phyloP scores from a whole-genome alignment of 2,329 filamentous ascomycete species.

The Bipolaris gigantea region DNA sequence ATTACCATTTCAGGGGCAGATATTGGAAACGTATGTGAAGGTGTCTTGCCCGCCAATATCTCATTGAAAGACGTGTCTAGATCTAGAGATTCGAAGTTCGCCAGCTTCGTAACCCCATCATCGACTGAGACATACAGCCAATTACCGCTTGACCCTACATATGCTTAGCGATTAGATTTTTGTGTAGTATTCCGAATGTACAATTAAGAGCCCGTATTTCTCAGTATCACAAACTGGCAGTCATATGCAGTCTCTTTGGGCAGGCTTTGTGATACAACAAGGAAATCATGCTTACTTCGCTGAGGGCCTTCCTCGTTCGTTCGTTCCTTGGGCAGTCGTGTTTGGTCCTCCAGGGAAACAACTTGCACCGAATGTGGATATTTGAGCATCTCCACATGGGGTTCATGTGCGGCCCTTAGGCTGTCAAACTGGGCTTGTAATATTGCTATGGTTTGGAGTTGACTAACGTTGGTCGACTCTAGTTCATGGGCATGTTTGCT shows the following conservation, averaged over 20 bases:
- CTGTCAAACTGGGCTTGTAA: conserved; percentile 42
- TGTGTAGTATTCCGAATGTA: conserved; percentile 8
- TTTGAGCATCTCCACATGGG: conserved; percentile 42
- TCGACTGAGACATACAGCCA: conserved; percentile 27
- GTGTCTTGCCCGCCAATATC: conserved; percentile 30
- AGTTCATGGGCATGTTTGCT: conserved; percentile 32
- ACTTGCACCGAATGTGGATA: conserved; percentile 47
- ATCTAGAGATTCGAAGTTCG: conserved; percentile 25
- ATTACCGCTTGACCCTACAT: conserved; percentile 35
- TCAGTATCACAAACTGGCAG: background rate
- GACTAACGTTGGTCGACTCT: conserved; percentile 34
- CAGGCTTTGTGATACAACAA: conserved; percentile 1
- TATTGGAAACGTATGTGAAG: conserved; percentile 21
- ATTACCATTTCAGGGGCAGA: conserved; percentile 37
- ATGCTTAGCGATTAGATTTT: conserved; percentile 21
- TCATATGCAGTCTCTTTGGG: background rate
- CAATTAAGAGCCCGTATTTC: conserved; percentile 1
- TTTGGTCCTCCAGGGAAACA: conserved; percentile 44
- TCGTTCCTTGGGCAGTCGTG: conserved; percentile 44
- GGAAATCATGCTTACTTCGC: conserved; percentile 16
- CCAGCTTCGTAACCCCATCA: conserved; percentile 18
- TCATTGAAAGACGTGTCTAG: conserved; percentile 24
- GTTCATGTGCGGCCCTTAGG: conserved; percentile 45
- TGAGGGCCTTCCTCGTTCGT: conserved; percentile 20
- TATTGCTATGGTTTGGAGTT: conserved; percentile 37